Evolutionary conservation across 2,329 filamentous ascomycete genomes (phyloP), one percentile per base, ranked within the genome.

Genomic region (Apiospora phragmitis): DNA sequence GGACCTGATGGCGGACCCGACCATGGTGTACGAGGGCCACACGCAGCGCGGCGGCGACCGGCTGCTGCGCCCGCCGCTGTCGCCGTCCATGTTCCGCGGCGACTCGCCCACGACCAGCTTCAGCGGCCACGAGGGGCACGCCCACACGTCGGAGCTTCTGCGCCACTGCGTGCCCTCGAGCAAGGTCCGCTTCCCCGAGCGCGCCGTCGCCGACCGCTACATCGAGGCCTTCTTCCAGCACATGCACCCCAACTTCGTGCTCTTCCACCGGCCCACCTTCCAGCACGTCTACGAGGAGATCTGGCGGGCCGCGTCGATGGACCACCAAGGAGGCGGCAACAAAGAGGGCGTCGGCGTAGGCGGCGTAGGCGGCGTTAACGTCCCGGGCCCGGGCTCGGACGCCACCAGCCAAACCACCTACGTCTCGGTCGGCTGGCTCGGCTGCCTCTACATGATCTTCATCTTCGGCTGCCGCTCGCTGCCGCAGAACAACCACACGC

Each of bases 241-340:
- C 8, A 77, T 84, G 21, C 82, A 84, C 70, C 77, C 79, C 0
- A 78, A 79, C 65, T 80, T 83, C 69, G 78, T 83, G 29, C 43
- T 84, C 1, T 83, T 84, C 68, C 80, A 83, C 29, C 78, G 78
- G n/a, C 78, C 77, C 18, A 80, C 81, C 24, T 84, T 84, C 71
- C 79, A 83, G 59, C 73, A 74, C 11, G 75, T 79, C 12, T 81
- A 84, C 68, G 79, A 83, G 70, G 74, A 76, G 26, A 80, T 81
- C 67, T 84, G 81, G 77, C 72, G 71, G 0, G 73, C 74, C 18
- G n/a, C 70, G 68, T 47, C 69, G 68, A 12, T 51, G 38, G 16
- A 67, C 24, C 32, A 66, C 7, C 16, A 51, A 38, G 11, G 3
- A 9, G 29, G 18, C 65, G 24, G 12, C 38, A 16, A 6, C 65